Evolutionary conservation across 2,329 filamentous ascomycete species (phyloP).

Genomic region (Arthrobotrys sinensis): DNA sequence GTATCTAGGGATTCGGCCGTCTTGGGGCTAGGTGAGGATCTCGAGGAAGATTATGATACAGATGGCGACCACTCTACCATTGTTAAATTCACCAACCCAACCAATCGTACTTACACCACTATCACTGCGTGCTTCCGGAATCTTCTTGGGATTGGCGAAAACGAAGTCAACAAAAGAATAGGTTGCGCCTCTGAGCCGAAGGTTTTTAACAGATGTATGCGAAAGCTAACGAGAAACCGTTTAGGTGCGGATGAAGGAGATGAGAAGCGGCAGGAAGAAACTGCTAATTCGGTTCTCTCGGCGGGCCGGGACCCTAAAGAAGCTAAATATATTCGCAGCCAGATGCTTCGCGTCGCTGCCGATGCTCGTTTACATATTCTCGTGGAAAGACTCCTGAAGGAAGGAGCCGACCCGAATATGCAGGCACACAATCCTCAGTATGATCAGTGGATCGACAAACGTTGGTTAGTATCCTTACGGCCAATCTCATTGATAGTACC

Average conservation of each 20-base stretch:
- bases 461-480: constrained; percentile 18
- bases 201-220: no score
- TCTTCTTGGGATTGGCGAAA: neutral
- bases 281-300: neutral
- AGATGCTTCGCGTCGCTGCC: constrained; percentile 39
- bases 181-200: neutral
- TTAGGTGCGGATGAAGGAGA: neutral
- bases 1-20: constrained; percentile 42
- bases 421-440: constrained; percentile 1
- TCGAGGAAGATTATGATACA: constrained; percentile 17
- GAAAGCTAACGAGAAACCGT: neutral
- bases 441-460: constrained; percentile 5
- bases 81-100: constrained; percentile 41
- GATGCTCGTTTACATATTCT: constrained; percentile 14
- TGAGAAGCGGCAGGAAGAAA: constrained; percentile 2
- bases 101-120: constrained; percentile 35
- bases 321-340: constrained; percentile 21
- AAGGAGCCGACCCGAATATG: constrained; percentile 40
- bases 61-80: constrained; percentile 50
- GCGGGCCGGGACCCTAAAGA: neutral
- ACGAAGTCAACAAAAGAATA: constrained; percentile 24
- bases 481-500: neutral
- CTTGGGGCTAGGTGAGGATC: constrained; percentile 11
- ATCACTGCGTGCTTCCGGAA: neutral
- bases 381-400: neutral